Evolutionary conservation across 345 rosid species (phyloP), one percentile per base, ranked within the genome.

Genomic region (Arabidopsis suecica): DNA sequence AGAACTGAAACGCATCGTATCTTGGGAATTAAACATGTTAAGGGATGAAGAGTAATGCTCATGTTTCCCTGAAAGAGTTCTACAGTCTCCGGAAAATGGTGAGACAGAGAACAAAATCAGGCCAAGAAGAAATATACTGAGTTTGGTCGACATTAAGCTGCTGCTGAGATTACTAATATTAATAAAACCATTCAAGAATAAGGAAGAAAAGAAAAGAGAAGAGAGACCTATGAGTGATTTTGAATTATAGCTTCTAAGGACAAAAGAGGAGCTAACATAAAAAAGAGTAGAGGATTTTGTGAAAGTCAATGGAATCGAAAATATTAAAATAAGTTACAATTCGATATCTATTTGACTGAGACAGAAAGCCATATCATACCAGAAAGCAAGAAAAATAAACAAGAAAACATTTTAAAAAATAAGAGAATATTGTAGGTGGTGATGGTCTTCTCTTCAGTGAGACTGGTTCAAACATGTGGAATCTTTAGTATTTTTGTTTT

Each of bases 1-100:
- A 0, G 84, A 85, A 84, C 81, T 84, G 83, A 88, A 86, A 74
- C 4, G 64, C 87, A 83, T 84, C 23, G 82, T 86, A 2, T 71
- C 69, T 4, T 89, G 86, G 74, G 85, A 61, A 9, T 83, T 79
- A 60, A 89, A 83, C n/a, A 87, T 86, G 32, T 90, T 36, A 22
- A 85, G 80, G 13, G 84, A 61, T 6, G 93, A 85, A 75, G 65
- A 65, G 70, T 86, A 86, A 20, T 71, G 33, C 12, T 57, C 68
- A 49, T 48, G 59, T 37, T 65, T 49, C 47, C 8, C 10, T 16
- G 81, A 33, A 12, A 77, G 68, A 71, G 49, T 34, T 59, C 72
- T 77, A 14, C 67, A 36, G 67, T 56, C 72, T 0, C 76, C 61
- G 45, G 34, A 71, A 71, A 71, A 65, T 41, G 33, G 14, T 16